Base-by-base conservation (phyloP, 345 rosid genomes). In the Salix koriyanagi region DNA sequence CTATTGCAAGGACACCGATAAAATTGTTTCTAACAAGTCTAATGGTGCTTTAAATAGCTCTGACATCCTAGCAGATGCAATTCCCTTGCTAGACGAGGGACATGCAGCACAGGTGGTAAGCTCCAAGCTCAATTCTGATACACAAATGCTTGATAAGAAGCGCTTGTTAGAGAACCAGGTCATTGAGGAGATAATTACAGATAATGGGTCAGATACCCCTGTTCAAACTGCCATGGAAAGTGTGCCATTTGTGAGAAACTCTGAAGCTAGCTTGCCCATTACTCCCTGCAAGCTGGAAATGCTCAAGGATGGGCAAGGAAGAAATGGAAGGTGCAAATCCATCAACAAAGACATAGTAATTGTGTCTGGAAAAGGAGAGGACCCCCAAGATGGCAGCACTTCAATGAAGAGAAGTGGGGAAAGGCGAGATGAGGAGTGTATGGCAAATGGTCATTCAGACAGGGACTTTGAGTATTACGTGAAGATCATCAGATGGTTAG, bases 281-380 rank as follows among this genome's bases (percentile, higher is more conserved):
- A 93, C 97, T 61, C 97, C 97, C 69, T 90, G 88, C 86, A 93
- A 89, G 84, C 67, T 88, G 82, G 93, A 92, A 87, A 85, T 82
- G 44, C 65, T 65, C 21, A 90, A 84, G 68, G 90, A 89, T 2
- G 83, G 81, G 41, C 89, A 83, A 72, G 91, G 86, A 84, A 86
- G 85, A 79, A 76, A 48, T 25, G 84, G 82, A 58, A 86, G 87
- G 81, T 82, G 74, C 44, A 90, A 88, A 77, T 79, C 85, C 7
- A 76, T 84, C 84, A 82, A 76, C 83, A 71, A 83, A 77, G 90
- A 86, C 67, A 66, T 79, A 28, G 79, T 79, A 68, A 76, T 71
- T 61, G 88, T 86, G 67, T 56, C 69, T 30, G 84, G 74, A 41
- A 87, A 80, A 67, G 87, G 83, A 64, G 83, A 90, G 58, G 89